Base-by-base conservation (phyloP, 2,329 filamentous ascomycete genomes). In the Colletotrichum lini region DNA sequence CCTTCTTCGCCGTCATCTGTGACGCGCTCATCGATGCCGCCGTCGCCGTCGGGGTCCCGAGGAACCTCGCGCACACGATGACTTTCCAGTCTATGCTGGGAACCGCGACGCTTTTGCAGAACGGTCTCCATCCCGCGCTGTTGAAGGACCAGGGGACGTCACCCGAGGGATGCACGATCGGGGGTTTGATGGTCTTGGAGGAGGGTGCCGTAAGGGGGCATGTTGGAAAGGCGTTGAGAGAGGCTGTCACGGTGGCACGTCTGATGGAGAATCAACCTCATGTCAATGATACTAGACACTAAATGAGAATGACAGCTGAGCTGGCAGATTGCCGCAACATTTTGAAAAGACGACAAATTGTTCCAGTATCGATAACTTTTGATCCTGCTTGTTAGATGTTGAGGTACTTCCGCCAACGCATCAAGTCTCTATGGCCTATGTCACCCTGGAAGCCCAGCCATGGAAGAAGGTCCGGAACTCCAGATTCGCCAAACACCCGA, bases 141-240 rank as follows among this genome's bases (percentile, higher is more conserved):
- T 75, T 91, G 23, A 84, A 84, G 71, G 89, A 91, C 61, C 88
- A 90, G 78, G 88, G 90, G 0, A 86, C 83, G 1, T 90, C 88
- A 4, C 88, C 89, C 0, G 89, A 87, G 6, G 89, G 89, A 0
- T 91, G 88, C 75, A 91, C 89, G 0, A 90, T 90, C 67, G 87
- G 83, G 2, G 89, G 89, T 0, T 76, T 91, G 50, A 81, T 89
- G 79, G 86, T 87, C n/a, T 75, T 91, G 38, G 89, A 91, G 77
- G 88, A 91, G 72, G 86, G 84, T 6, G 84, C 82, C 0, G 83
- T 91, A 8, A 82, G 88, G 72, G 82, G 82, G 0, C 79, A 80
- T 62, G 74, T 84, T 44, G 82, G 82, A 0, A 78, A 79, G 21
- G 84, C 83, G 1, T 76, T 87, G 16, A 77, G 85, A n/a, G 85